Base-by-base conservation (phyloP, 306 rosid species). In the Albizia julibrissin region DNA sequence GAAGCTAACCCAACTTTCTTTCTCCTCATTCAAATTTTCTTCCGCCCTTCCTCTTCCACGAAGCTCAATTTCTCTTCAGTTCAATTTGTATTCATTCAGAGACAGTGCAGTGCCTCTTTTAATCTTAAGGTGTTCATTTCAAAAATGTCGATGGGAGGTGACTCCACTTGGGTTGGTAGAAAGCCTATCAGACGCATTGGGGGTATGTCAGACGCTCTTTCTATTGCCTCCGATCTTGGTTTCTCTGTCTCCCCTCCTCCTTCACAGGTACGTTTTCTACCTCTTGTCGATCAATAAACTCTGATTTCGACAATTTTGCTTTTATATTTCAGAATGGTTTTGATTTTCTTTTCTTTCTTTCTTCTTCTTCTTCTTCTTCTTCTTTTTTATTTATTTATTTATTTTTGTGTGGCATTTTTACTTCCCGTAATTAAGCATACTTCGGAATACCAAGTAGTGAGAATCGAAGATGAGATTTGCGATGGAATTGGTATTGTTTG, bases 161-260 rank as follows among this genome's bases (percentile, higher is more conserved):
- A 93, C 72, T 85, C 88, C 2, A 85, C 89, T 69, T 91, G 95
- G 98, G 98, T 93, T 16, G 97, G 99, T 69, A 91, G 89, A 90
- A 95, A 93, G 85, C 97, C 98, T 43, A 79, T 89, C 72, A 92
- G 94, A 75, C 95, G 95, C 71, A 87, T 89, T 37, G 97, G 98
- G 62, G 98, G 98, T 66, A 95, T 95, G 99, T 85, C 95, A 0
- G 94, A 90, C 78, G 98, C 97, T 43, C 94, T 93, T 67, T 90
- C 98, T 26, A 89, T 95, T 39, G 99, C 99, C 15, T 87, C 94
- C 11, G 97, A 93, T 87, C 99, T 95, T 6, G 97, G 99, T 42
- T 95, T 85, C 89, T 85, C 94, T 39, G 88, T 93, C 69, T 82
- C 93, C 22, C 72, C 93, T 77, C 87, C 89, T 42, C 85, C 91